Evolutionary conservation across 2,329 filamentous ascomycete genomes (phyloP), one percentile per base, ranked within the genome.

Genomic region (Ascochyta koolunga): DNA sequence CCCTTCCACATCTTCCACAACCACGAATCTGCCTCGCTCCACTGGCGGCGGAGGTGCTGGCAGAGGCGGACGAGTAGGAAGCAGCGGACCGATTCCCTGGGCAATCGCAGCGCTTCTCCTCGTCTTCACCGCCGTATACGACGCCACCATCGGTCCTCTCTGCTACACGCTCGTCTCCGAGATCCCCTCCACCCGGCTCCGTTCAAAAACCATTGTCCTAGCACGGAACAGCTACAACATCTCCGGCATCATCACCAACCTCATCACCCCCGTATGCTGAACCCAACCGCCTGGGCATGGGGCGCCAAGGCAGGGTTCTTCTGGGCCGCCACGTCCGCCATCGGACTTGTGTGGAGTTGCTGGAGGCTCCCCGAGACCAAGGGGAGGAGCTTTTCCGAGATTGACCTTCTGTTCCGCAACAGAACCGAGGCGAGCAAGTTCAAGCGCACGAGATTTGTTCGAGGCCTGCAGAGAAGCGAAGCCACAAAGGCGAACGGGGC

Each of bases 151-250:
- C 4, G 65, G 65, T 1, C 62, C 65, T 0, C 83, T 79, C 81
- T 2, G 66, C 74, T 8, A 82, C 76, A 93, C 90, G 0, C 83
- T 96, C 8, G 91, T 96, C 5, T 84, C 89, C 0, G 91, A 96
- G 71, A 76, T 96, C 18, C 91, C 90, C 0, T 91, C 90, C 0
- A 85, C 89, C 4, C 84, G 91, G 2, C 80, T 96, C 22, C 89
- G 92, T 68, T 90, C 93, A 76, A 96, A 96, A 79, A 96, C 91
- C 0, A 88, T 96, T 25, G 91, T 93, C 0, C 82, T 96, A 2
- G 90, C 89, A 1, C 87, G 91, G 41, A 88, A 89, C 58, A 78
- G 90, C n/a, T 80, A 77, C 78, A 91, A 93, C 64, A 78, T 95
- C 37, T 88, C 90, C 77, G 91, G 92, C 62, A 78, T 95, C 39